Base-by-base conservation (phyloP, 345 rosid species). In the Arabidopsis arenosa region DNA sequence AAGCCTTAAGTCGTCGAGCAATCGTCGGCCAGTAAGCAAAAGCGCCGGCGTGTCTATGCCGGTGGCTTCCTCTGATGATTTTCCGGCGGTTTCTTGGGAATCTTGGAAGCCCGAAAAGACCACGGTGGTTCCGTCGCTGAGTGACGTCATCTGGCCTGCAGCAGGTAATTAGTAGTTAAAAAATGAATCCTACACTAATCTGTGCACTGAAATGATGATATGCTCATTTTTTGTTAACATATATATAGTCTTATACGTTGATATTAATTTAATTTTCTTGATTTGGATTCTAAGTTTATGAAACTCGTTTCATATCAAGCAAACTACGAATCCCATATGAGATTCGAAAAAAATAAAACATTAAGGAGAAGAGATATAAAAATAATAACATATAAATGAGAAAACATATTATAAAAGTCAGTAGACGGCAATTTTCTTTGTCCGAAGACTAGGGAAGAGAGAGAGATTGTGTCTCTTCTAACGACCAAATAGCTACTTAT, bases 131-230 rank as follows among this genome's bases (percentile, higher is more conserved):
- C 75, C 88, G 56, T 56, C 83, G 5, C 75, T 88, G 63, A 92
- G 97, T 66, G 97, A 92, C 79, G 79, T 90, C 81, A 64, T 90
- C 60, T 92, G 97, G 97, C 97, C 97, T 17, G 86, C 97, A 57
- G 92, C 96, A 75, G 97, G 96, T 62, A 39, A 18, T 43, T 69
- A 52, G 14, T 37, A 4, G 17, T 33, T 59, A n/a, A 7, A n/a
- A 7, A 28, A 3, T 28, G 32, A 28, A 28, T 28, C 32, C 26
- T 23, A 23, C 26, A 28, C 32, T 28, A 28, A 30, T 55, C 17
- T 45, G 3, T 45, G 49, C 10, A 55, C 60, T 10, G 18, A 10
- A 13, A 51, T 21, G 1, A 18, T 17, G 8, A 28, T 55, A 28
- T 55, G 36, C 39, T 55, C 60, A 55, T 37, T 55, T 18, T 30